Evolutionary conservation across 2,329 filamentous ascomycete species (phyloP).

Genomic region (Cercospora zeina): DNA sequence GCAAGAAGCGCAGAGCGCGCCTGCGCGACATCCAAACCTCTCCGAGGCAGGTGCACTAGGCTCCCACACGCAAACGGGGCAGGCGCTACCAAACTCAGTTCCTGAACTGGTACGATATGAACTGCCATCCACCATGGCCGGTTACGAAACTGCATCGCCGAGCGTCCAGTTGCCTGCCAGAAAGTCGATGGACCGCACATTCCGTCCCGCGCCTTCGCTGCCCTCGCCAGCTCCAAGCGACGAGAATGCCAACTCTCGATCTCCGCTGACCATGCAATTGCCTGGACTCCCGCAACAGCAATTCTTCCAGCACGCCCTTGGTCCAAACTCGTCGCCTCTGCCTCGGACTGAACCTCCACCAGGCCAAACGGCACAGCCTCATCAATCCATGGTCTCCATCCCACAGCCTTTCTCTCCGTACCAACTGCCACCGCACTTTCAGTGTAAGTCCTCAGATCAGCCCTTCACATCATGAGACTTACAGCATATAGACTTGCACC

Average conservation of each 20-base stretch:
- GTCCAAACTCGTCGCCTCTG: not conserved
- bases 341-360: not conserved
- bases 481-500: not conserved
- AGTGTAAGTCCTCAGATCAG: not conserved
- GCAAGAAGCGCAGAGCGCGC: not conserved
- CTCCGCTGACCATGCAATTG: constrained; percentile 2
- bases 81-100: constrained; percentile 9
- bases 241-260: constrained; percentile 44
- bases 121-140: constrained; percentile 3
- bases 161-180: constrained; percentile 1
- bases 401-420: not conserved
- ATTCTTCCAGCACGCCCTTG: not conserved
- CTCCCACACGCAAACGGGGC: not conserved
- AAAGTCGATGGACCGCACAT: constrained; percentile 17
- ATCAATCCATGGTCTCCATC: not conserved
- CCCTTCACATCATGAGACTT: not conserved
- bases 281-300: not conserved
- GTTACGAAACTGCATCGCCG: not conserved
- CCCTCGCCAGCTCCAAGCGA: constrained; percentile 66
- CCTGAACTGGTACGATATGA: constrained; percentile 21
- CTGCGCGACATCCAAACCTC: not conserved
- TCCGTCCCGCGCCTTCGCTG: constrained; percentile 39
- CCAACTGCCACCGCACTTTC: not conserved
- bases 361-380: not conserved
- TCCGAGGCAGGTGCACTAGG: not conserved